Evolutionary conservation across 116 monocot species (phyloP).

Genomic region (Iris pallida): DNA sequence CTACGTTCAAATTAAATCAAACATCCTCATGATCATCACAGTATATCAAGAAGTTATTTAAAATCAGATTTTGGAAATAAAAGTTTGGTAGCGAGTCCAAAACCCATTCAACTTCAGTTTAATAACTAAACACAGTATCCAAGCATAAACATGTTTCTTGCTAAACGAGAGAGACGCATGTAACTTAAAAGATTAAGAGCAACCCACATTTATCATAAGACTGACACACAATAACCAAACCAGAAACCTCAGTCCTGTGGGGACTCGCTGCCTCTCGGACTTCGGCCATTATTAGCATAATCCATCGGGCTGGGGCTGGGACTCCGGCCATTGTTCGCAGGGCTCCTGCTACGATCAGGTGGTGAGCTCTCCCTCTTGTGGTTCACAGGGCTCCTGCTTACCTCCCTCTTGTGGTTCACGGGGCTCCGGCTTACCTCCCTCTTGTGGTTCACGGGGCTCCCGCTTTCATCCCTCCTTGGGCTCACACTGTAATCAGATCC

Average conservation of each 20-base stretch:
- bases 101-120: no score
- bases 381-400: slow-evolving; percentile 40
- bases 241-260: slow-evolving; percentile 27
- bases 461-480: slow-evolving; percentile 47
- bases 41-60: no score
- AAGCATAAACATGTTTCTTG: no score
- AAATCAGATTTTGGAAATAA: no score
- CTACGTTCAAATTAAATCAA: no score
- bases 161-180: no score
- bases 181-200: no score
- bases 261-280: slow-evolving; percentile 34
- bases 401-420: slow-evolving; percentile 18
- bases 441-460: slow-evolving; percentile 37
- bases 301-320: slow-evolving; percentile 43
- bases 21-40: no score
- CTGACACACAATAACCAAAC: no score
- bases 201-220: no score
- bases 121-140: no score
- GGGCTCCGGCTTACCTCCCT: not conserved
- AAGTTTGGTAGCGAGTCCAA: no score
- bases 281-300: slow-evolving; percentile 11
- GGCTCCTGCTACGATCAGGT: slow-evolving; percentile 25
- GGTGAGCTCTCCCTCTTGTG: slow-evolving; percentile 20
- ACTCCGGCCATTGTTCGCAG: slow-evolving; percentile 57
- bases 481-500: slow-evolving; percentile 68